Conservation (phyloP, 2,329 filamentous ascomycete genomes). For the Alternaria dauci region DNA sequence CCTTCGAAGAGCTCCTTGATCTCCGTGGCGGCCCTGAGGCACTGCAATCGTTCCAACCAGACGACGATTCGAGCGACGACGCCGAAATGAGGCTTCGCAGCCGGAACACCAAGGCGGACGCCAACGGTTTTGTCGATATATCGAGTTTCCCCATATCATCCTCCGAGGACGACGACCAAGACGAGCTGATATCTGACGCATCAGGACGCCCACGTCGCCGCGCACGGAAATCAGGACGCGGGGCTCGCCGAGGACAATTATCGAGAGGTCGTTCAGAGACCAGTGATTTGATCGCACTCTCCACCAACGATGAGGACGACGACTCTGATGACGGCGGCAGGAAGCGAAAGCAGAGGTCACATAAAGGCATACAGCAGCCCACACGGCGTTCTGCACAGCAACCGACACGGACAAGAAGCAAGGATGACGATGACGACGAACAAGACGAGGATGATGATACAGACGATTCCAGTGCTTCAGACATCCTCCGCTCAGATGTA, state of each 20-base stretch:
- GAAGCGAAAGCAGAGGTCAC: constrained; percentile 27
- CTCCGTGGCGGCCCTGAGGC: constrained; percentile 59
- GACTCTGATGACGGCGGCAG: constrained; percentile 22
- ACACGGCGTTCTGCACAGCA: constrained; percentile 43
- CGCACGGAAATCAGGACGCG: constrained; percentile 13
- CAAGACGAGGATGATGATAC: constrained; percentile 41
- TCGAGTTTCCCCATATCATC: constrained; percentile 41
- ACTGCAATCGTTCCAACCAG: constrained; percentile 53
- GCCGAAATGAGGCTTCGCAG: constrained; percentile 38
- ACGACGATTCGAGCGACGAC: constrained; percentile 29
- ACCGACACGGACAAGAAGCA: constrained; percentile 16
- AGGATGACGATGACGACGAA: constrained; percentile 33
- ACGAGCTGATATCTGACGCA: constrained; percentile 21
- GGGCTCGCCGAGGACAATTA: constrained; percentile 12
- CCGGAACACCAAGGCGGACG: constrained; percentile 22
- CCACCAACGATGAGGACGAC: constrained; percentile 37
- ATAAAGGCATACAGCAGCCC: constrained; percentile 30
- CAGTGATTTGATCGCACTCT: constrained; percentile 22
- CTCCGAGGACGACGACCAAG: constrained; percentile 37
- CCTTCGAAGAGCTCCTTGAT: constrained; percentile 55
- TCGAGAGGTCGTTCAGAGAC: constrained; percentile 28
- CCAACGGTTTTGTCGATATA: constrained; percentile 41
- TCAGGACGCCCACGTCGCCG: constrained; percentile 29
- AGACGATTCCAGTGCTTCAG: constrained; percentile 38
- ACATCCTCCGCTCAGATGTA: constrained; percentile 55